phyloP scores from a whole-genome alignment of 768 basidiomycete species.

The Clathrus columnatus region DNA sequence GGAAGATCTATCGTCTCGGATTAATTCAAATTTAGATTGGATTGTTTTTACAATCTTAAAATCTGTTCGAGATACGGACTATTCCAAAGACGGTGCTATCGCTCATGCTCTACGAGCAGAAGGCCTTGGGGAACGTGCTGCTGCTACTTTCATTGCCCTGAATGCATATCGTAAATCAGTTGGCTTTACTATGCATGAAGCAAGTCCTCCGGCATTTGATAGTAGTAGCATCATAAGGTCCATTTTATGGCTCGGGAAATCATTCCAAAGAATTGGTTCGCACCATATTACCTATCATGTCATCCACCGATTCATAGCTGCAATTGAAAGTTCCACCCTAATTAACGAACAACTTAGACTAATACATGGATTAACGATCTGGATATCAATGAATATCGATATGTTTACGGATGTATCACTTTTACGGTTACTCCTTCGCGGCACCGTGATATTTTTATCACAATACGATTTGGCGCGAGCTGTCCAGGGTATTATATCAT shows the following conservation, averaged over 20 bases:
- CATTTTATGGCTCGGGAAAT: constrained; percentile 49
- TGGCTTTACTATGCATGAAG: constrained; percentile 45
- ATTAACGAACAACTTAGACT: constrained; percentile 78
- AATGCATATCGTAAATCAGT: constrained; percentile 41
- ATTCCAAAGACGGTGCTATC: constrained; percentile 43
- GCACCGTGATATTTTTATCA: constrained; percentile 53
- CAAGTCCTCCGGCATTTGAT: constrained; percentile 56
- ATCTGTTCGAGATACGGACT: constrained; percentile 61
- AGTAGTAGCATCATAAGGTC: constrained; percentile 43
- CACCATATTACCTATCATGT: constrained; percentile 70
- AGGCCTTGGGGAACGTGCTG: constrained; percentile 29
- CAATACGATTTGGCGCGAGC: constrained; percentile 59
- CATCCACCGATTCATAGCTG: constrained; percentile 61
- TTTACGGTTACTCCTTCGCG: constrained; percentile 60
- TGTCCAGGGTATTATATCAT: constrained; percentile 71
- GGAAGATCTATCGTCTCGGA: not conserved
- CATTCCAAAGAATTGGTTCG: constrained; percentile 32
- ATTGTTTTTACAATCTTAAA: constrained; percentile 53
- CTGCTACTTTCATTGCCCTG: constrained; percentile 39
- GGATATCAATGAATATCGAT: constrained; percentile 53
- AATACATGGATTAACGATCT: constrained; percentile 63
- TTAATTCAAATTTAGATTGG: constrained; percentile 42
- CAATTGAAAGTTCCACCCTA: constrained; percentile 56
- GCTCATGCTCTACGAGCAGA: constrained; percentile 31
- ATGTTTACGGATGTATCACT: constrained; percentile 53